phyloP scores from a whole-genome alignment of 2,329 filamentous ascomycete genomes.

The Penicillium sp. region DNA sequence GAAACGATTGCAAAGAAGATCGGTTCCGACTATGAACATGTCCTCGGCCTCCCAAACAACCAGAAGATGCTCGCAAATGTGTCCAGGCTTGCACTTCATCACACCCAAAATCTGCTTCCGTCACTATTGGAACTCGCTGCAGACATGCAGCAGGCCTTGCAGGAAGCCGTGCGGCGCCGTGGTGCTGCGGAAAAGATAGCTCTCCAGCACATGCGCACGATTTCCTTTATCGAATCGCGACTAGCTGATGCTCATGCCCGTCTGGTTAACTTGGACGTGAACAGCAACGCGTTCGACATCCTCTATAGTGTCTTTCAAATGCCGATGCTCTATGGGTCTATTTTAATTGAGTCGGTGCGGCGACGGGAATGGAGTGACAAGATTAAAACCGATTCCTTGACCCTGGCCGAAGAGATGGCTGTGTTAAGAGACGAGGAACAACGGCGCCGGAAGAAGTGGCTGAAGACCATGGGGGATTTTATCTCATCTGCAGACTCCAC shows the following conservation, averaged over 20 bases:
- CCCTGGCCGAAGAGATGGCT: constrained; percentile 86
- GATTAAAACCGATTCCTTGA: constrained; percentile 78
- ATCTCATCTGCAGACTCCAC: constrained; percentile 62
- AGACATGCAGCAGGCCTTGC: constrained; percentile 50
- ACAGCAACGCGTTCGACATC: constrained; percentile 75
- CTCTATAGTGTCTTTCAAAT: constrained; percentile 75
- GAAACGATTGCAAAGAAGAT: constrained; percentile 82
- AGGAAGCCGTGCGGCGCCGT: constrained; percentile 55
- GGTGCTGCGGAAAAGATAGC: constrained; percentile 63
- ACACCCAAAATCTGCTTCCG: constrained; percentile 60
- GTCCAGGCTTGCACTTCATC: constrained; percentile 59
- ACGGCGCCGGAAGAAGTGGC: constrained; percentile 82
- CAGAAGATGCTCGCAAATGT: constrained; percentile 59
- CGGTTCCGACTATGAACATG: constrained; percentile 74
- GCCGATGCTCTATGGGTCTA: constrained; percentile 83
- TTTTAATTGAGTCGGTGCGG: constrained; percentile 77
- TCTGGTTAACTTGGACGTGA: constrained; percentile 65
- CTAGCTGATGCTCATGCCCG: constrained; percentile 68
- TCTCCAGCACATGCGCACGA: constrained; percentile 70
- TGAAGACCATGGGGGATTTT: constrained; percentile 73
- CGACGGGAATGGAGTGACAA: constrained; percentile 89
- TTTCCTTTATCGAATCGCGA: constrained; percentile 72
- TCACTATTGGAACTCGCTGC: constrained; percentile 53
- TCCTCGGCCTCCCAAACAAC: constrained; percentile 62
- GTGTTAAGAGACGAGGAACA: constrained; percentile 88